Evolutionary conservation across 176 grass and related monocot genomes (phyloP).

Genomic region (Coix lacrymajobi): DNA sequence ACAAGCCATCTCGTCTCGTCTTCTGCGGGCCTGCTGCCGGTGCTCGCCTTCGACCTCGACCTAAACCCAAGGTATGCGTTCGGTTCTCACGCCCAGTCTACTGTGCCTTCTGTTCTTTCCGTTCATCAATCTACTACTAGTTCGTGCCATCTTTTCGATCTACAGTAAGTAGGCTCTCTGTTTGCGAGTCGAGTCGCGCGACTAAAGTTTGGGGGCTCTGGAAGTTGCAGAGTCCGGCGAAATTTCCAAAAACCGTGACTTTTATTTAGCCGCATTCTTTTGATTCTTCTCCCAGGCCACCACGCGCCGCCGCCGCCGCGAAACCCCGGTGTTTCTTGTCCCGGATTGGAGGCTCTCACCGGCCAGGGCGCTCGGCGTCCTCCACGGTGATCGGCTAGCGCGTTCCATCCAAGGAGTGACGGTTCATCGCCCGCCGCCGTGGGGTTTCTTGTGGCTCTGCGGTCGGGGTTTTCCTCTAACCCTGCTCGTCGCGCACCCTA

Average conservation of each 20-base stretch:
- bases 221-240: neutral
- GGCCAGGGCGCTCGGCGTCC: neutral
- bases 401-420: neutral
- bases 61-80: neutral
- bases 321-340: neutral
- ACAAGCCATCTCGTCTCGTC: neutral
- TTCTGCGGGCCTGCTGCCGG: neutral
- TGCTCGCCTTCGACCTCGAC: neutral
- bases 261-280: slow-evolving; percentile 1
- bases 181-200: neutral
- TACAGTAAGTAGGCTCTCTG: neutral
- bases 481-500: neutral
- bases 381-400: neutral
- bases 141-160: neutral
- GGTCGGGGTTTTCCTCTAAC: neutral
- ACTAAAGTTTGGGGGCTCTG: neutral
- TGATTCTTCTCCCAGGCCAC: neutral
- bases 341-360: neutral
- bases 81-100: neutral
- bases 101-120: neutral
- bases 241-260: neutral
- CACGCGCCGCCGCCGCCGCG: neutral
- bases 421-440: neutral
- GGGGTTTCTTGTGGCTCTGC: neutral
- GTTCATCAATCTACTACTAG: neutral